A percentile compares a stretch with the other conserved stretches of the same genome.
Conservation (phyloP, 179 eudicot genomes). For the Silene noctiflora region DNA sequence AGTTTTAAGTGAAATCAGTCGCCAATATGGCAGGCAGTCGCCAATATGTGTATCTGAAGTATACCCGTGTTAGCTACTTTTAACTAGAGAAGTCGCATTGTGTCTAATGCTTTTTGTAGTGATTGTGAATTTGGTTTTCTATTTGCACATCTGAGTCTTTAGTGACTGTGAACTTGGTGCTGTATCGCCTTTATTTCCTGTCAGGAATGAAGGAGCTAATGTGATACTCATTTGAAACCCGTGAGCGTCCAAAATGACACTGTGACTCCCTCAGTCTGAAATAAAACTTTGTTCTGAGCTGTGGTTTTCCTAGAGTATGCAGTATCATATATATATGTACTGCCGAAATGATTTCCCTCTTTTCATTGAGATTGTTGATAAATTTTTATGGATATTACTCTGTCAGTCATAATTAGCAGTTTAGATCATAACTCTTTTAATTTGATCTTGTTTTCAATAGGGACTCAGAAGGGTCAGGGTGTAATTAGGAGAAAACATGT, state of each 20-base stretch:
- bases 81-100: too few relatives aligned
- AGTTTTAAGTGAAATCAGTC: neutral
- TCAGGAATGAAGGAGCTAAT: neutral
- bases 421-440: neutral
- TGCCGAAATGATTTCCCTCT: neutral
- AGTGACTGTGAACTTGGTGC: neutral
- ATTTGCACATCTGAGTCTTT: neutral
- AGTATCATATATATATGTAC: neutral
- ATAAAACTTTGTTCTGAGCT: neutral
- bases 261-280: too few relatives aligned
- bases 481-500: constrained; percentile 43
- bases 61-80: too few relatives aligned
- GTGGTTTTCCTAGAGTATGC: neutral
- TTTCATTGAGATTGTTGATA: neutral
- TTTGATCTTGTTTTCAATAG: constrained; percentile 22
- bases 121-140: neutral
- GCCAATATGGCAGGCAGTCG: too few relatives aligned
- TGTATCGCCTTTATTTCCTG: neutral
- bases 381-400: neutral
- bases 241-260: too few relatives aligned
- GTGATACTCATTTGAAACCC: neutral
- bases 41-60: too few relatives aligned
- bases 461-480: constrained; percentile 23
- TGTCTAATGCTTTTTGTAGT: too few relatives aligned
- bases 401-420: neutral